These are phyloP conservation scores for Tanacetum coccineum DNA, from an alignment of 129 eudicot species.

Conservation along the genomic window DNA sequence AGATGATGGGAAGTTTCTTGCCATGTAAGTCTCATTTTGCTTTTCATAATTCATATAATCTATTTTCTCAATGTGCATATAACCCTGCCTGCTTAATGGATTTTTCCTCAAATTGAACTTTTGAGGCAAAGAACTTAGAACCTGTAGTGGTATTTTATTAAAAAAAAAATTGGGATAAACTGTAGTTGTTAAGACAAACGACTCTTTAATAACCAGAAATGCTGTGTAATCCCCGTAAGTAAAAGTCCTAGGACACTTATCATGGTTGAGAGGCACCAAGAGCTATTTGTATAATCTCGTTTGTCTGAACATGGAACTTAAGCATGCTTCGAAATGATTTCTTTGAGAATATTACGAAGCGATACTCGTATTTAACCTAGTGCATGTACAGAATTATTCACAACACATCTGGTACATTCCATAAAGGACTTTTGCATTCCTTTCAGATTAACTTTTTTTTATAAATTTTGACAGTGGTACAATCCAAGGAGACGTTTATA, in stretches of 20 bases:
- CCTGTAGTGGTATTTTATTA: too few relatives aligned
- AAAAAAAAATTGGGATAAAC: neutral
- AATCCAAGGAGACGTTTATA: conserved; percentile 55
- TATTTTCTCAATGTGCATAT: neutral
- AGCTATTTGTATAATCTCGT: neutral
- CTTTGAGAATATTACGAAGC: neutral
- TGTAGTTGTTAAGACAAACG: neutral
- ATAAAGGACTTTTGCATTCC: neutral
- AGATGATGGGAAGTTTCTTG: conserved; percentile 75
- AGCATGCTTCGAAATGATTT: neutral
- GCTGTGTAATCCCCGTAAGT: neutral
- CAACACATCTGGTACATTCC: neutral
- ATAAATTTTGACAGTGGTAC: conserved; percentile 60
- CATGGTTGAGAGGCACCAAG: neutral
- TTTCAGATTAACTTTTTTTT: neutral
- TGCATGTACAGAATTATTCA: neutral
- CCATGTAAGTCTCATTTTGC: conserved; percentile 46
- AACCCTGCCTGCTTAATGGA: neutral
- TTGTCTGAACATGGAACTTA: neutral
- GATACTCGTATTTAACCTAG: neutral
- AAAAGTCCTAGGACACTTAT: neutral
- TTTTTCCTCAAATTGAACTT: too few relatives aligned
- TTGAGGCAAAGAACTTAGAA: too few relatives aligned
- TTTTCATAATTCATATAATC: neutral
- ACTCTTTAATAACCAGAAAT: neutral